phyloP scores from a whole-genome alignment of 352 stramenopile genomes.

The Globisporangium perplexum region DNA sequence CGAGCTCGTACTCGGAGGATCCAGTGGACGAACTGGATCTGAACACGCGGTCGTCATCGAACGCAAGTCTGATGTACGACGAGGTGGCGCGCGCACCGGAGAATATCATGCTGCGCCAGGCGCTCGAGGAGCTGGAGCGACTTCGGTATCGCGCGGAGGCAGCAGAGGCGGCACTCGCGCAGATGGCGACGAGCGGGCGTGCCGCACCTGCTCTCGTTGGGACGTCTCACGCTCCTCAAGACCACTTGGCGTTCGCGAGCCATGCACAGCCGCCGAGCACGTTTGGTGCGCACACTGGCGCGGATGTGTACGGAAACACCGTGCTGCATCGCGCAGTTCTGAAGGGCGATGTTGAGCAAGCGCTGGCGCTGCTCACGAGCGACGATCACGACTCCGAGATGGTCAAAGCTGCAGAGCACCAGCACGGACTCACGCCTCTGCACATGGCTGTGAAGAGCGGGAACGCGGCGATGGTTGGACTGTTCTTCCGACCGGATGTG shows the following conservation, averaged over 20 bases:
- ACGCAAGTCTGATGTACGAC: conserved; percentile 7
- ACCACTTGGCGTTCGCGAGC: background rate
- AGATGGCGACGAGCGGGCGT: conserved; percentile 13
- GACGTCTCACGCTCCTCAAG: background rate
- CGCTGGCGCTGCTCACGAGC: conserved; percentile 42
- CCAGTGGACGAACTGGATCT: conserved; percentile 14
- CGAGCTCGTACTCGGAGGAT: conserved; percentile 16
- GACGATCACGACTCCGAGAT: conserved; percentile 33
- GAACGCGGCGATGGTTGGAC: conserved; percentile 54
- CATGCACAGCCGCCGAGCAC: background rate
- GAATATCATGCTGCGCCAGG: conserved; percentile 33
- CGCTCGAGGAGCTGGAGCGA: conserved; percentile 44
- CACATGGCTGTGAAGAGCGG: conserved; percentile 56
- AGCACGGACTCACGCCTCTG: conserved; percentile 52
- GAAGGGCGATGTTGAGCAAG: conserved; percentile 33
- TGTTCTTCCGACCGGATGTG: conserved; percentile 77
- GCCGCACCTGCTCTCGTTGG: background rate
- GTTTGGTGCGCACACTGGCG: conserved; percentile 7
- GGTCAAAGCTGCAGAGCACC: conserved; percentile 45
- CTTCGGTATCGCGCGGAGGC: conserved; percentile 54
- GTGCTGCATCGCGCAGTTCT: conserved; percentile 43
- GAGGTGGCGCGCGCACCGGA: conserved; percentile 15
- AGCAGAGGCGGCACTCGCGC: conserved; percentile 48
- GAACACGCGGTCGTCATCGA: conserved; percentile 7
- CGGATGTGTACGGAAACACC: conserved; percentile 56